Evolutionary conservation across 768 basidiomycete species (phyloP), one percentile per base, ranked within the genome.

Genomic region (Mycena belliarum): DNA sequence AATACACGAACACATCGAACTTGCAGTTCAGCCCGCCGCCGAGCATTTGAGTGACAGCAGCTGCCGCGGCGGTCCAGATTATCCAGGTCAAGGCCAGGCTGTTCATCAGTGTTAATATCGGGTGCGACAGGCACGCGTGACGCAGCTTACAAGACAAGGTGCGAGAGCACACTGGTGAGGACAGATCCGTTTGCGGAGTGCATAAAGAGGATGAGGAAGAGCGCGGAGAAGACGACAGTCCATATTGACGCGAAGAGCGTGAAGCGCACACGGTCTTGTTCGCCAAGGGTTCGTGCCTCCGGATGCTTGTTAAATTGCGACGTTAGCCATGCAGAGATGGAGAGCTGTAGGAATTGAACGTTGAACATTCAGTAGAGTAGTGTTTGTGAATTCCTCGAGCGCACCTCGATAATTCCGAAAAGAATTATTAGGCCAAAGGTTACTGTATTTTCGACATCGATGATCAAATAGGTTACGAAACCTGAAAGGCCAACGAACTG

Each of bases 61-160:
- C 86, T 1, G 89, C 88, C 2, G 80, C 89, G 0, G 89, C 84
- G 3, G 83, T 77, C 91, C 91, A 93, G 58, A 91, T 77, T 35
- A 92, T 76, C 88, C 89, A 92, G 1, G 89, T 89, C 20, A 92
- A 15, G 47, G 76, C 55, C 47, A 91, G 70, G 72, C 89, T 91
- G 60, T n/a, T 35, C 23, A 11, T n/a, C n/a, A n/a, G n/a, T n/a
- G n/a, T n/a, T n/a, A n/a, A n/a, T n/a, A n/a, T n/a, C n/a, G n/a
- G n/a, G n/a, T n/a, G n/a, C n/a, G n/a, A n/a, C n/a, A n/a, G n/a
- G n/a, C n/a, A n/a, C n/a, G n/a, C n/a, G n/a, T n/a, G n/a, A n/a
- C n/a, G n/a, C n/a, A n/a, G n/a, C n/a, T n/a, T n/a, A 90, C 89
- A 84, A 87, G 57, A 83, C 60, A 25, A 81, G 70, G 71, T 10